A percentile compares a stretch with the other conserved stretches of the same genome.
Evolutionary conservation across 2,329 filamentous ascomycete species (phyloP).

Genomic region (Fonsecaea pedrosoi): DNA sequence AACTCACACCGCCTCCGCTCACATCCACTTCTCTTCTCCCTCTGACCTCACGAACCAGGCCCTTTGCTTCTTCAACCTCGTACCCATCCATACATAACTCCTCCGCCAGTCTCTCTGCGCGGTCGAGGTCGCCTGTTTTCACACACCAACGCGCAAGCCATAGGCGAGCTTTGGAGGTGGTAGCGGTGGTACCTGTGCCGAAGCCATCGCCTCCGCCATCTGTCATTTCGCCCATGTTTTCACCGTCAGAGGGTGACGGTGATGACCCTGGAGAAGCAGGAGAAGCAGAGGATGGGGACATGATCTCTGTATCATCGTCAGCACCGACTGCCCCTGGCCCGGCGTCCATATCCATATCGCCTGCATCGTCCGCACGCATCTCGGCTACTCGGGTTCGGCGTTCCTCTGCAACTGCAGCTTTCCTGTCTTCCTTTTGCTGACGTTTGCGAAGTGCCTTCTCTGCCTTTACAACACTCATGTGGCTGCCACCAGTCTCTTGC

Average conservation of each 20-base stretch:
- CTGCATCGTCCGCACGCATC: constrained; percentile 22
- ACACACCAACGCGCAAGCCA: constrained; percentile 90
- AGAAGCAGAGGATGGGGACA: constrained; percentile 25
- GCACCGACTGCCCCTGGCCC: constrained; percentile 44
- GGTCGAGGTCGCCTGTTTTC: constrained; percentile 73
- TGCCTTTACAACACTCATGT: constrained; percentile 40
- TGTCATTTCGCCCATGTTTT: constrained; percentile 46
- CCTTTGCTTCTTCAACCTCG: constrained; percentile 96
- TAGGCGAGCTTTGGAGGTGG: constrained; percentile 89
- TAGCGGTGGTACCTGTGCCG: constrained; percentile 84
- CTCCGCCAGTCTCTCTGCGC: constrained; percentile 80
- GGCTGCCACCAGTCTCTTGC: constrained; percentile 78
- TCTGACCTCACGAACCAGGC: constrained; percentile 83
- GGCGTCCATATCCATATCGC: constrained; percentile 16
- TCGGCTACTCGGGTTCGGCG: constrained; percentile 20
- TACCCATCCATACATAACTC: constrained; percentile 95
- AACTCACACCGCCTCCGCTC: not conserved
- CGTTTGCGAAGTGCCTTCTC: constrained; percentile 32
- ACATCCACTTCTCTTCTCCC: constrained; percentile 67
- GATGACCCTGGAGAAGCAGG: constrained; percentile 19
- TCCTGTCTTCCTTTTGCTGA: constrained; percentile 27
- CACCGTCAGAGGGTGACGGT: constrained; percentile 37
- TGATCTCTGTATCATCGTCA: constrained; percentile 45
- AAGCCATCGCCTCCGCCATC: constrained; percentile 53
- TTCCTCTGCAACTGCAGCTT: constrained; percentile 27